Evolutionary conservation across 2,329 filamentous ascomycete species (phyloP).

Genomic region (Thelonectria rubi): DNA sequence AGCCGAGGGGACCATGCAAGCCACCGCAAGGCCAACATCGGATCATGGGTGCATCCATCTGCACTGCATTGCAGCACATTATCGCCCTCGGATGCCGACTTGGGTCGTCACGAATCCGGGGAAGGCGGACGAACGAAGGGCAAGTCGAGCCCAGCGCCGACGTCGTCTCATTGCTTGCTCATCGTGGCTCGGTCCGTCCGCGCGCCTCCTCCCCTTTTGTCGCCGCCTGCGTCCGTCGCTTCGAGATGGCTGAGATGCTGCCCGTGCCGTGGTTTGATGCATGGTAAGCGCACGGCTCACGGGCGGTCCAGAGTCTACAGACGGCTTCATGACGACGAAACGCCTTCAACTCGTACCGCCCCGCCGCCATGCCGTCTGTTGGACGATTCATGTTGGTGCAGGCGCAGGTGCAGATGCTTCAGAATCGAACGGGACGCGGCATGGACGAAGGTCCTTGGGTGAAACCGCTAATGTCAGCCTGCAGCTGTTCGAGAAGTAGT

Average conservation of each 20-base stretch:
- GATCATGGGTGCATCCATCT: neutral
- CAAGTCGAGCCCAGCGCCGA: neutral
- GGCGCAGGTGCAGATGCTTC: neutral
- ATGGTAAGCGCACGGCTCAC: constrained; percentile 16
- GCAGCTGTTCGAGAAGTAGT: constrained; percentile 9
- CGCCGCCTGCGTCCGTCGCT: neutral
- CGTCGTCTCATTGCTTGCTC: neutral
- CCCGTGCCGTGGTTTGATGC: constrained; percentile 16
- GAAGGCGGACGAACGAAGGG: constrained; percentile 4
- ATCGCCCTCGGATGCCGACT: neutral
- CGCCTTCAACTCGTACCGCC: constrained; percentile 4
- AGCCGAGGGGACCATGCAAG: neutral
- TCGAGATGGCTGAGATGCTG: neutral
- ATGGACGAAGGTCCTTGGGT: neutral
- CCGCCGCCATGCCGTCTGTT: neutral
- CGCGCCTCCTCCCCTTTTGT: neutral
- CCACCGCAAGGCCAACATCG: constrained; percentile 9
- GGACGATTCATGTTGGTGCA: neutral
- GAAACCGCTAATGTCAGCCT: constrained; percentile 10
- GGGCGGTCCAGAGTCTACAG: constrained; percentile 5
- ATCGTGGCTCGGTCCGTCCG: neutral
- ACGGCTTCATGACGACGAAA: constrained; percentile 10
- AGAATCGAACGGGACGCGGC: constrained; percentile 3
- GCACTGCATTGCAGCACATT: neutral
- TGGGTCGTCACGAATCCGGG: constrained; percentile 8